Percentiles rank a stretch among this genome's conserved stretches.
Evolutionary conservation across 2,329 filamentous ascomycete species (phyloP).

Genomic region (Talaromyces amestolkiae): DNA sequence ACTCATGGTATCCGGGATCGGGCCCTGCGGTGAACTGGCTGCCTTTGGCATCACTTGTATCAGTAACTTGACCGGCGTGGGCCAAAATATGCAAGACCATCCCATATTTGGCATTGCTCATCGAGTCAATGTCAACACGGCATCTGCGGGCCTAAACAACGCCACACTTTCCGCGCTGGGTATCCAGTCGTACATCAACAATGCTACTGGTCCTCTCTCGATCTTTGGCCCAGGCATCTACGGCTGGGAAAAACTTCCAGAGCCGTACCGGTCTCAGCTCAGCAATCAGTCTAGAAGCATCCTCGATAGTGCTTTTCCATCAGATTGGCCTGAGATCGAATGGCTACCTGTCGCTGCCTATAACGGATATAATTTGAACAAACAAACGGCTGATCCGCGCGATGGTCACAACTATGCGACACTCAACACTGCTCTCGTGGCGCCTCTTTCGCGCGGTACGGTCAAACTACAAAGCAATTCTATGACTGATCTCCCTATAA

Average conservation of each 20-base stretch:
- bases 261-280: conserved; percentile 22
- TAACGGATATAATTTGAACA: conserved; percentile 30
- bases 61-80: conserved; percentile 25
- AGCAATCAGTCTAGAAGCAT: conserved; percentile 22
- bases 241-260: conserved; percentile 36
- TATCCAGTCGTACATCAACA: conserved; percentile 24
- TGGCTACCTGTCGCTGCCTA: conserved; percentile 31
- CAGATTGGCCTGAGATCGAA: conserved; percentile 42
- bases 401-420: conserved; percentile 38
- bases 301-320: conserved; percentile 29
- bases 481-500: conserved; percentile 39
- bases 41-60: conserved; percentile 27
- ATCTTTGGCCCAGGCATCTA: conserved; percentile 21
- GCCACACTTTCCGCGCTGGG: conserved; percentile 25
- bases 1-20: conserved; percentile 32
- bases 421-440: conserved; percentile 35
- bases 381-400: conserved; percentile 23
- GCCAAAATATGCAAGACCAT: conserved; percentile 47
- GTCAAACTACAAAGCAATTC: conserved; percentile 42
- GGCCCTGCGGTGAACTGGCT: conserved; percentile 31
- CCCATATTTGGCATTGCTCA: conserved; percentile 33
- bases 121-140: conserved; percentile 35
- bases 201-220: conserved; percentile 26
- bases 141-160: conserved; percentile 26
- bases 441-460: conserved; percentile 46